Evolutionary conservation across 495 filamentous ascomycete genomes (phyloP).

Genomic region (Aspergillus bertholletiae): DNA sequence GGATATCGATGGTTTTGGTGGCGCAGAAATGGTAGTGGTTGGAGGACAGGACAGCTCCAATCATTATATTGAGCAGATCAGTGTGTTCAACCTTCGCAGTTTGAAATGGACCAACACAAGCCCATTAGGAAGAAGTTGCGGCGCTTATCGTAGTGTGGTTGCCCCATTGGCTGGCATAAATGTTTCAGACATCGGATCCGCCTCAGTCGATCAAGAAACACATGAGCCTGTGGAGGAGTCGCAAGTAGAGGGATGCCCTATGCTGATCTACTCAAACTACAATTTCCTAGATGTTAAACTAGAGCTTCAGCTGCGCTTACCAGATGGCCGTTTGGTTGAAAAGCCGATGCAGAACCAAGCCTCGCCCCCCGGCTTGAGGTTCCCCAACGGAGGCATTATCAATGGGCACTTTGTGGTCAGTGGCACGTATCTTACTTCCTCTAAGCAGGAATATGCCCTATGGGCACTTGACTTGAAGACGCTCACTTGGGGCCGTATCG

Average conservation of each 20-base stretch:
- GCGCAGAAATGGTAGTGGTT: constrained; percentile 95
- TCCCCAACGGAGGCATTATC: constrained; percentile 92
- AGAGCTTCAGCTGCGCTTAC: constrained; percentile 81
- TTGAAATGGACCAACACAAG: constrained; percentile 91
- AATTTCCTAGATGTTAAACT: constrained; percentile 97
- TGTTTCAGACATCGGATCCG: constrained; percentile 67
- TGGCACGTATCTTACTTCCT: constrained; percentile 93
- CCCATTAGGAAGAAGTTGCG: constrained; percentile 81
- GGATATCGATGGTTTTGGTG: constrained; percentile 82
- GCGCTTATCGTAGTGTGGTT: constrained; percentile 93
- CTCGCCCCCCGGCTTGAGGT: constrained; percentile 86
- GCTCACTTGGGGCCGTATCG: constrained; percentile 90
- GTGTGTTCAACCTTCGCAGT: constrained; percentile 95
- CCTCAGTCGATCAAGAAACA: constrained; percentile 33
- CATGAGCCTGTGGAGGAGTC: constrained; percentile 36
- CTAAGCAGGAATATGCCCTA: constrained; percentile 95
- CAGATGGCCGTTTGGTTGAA: constrained; percentile 82
- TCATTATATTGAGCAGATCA: constrained; percentile 97
- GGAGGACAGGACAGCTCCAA: constrained; percentile 97
- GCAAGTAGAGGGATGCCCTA: constrained; percentile 64
- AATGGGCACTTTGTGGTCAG: constrained; percentile 95
- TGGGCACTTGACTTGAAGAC: constrained; percentile 91
- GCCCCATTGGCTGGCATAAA: constrained; percentile 70
- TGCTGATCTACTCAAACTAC: constrained; percentile 99
- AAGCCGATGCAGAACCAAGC: constrained; percentile 83